Evolutionary conservation across 176 grass and related monocot genomes (phyloP), one percentile per base, ranked within the genome.

Genomic region (Aechmea fasciata): DNA sequence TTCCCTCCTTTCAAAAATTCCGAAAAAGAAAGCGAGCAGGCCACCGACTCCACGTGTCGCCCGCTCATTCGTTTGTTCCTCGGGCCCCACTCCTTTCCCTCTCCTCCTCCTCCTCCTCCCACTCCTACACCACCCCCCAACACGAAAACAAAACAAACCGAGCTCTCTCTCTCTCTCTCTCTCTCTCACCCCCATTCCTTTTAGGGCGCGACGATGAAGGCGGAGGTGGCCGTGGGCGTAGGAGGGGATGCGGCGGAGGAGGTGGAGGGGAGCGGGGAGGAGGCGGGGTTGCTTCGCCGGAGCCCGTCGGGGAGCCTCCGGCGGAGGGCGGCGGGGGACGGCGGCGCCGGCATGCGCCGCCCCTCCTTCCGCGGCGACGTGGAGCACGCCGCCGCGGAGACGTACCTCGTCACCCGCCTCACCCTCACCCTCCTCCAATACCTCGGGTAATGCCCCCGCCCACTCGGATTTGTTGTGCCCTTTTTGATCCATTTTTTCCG

Each of bases 351-450:
- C 23, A 63, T 70, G 70, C 81, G 76, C 25, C 82, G 83, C 48
- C 80, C 79, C 1, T 91, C 84, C 41, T 87, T 91, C 85, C 76
- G 89, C 51, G 25, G 81, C 23, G 85, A 91, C 50, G 79, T 91
- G 3, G 76, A 66, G 3, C 89, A 80, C 70, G 89, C 94, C 29
- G 94, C 94, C 15, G 85, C 89, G 33, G 94, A 92, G 79, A 93
- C 94, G 0, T 97, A 92, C 78, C 89, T 92, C 66, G 78, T 97
- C 66, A 90, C 84, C 51, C 79, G 89, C 52, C 89, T 97, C 68
- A 47, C 94, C 65, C 78, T 93, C 73, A 82, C 50, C 10, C 89
- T 97, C 11, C 89, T 97, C 24, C 79, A 62, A 72, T 97, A 77
- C 78, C 94, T 97, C 65, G 94, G 94, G 94, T 97, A 92, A 71